These are phyloP conservation scores for Colletotrichum sp. DNA, from an alignment of 2,329 filamentous ascomycete genomes.

Conservation along the genomic window DNA sequence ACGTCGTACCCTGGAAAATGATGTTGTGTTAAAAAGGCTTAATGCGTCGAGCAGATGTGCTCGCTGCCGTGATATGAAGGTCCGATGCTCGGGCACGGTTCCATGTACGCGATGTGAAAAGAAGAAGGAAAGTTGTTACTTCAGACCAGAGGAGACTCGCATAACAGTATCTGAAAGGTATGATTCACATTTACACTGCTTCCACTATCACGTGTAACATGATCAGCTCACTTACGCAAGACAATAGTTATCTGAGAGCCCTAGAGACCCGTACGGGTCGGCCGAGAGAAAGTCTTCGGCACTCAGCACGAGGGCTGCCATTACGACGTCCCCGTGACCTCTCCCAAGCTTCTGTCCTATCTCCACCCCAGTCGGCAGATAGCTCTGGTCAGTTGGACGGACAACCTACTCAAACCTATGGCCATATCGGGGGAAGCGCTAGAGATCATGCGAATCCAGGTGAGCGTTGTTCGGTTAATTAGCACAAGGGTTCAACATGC, in stretches of 20 bases:
- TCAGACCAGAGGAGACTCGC: not conserved
- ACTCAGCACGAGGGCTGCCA: not conserved
- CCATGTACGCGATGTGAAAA: not conserved
- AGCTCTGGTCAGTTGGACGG: not conserved
- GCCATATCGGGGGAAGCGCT: not conserved
- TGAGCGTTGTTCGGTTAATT: not conserved
- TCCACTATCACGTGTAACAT: not conserved
- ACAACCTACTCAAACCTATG: not conserved
- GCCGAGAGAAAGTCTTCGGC: not conserved
- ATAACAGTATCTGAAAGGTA: constrained; percentile 3
- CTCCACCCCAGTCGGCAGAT: not conserved
- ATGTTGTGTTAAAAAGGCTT: not conserved
- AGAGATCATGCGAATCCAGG: not conserved
- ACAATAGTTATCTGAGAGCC: not conserved
- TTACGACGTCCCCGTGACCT: not conserved
- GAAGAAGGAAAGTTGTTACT: not conserved
- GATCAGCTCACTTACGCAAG: not conserved
- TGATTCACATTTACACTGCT: not conserved
- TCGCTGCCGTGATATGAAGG: constrained; percentile 4
- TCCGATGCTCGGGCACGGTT: not conserved
- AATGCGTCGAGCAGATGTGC: not conserved
- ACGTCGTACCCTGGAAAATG: not conserved
- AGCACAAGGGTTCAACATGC: not conserved
- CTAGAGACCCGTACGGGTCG: not conserved
- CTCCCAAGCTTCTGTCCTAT: not conserved